Evolutionary conservation across 371 early-diverging fungal genomes (phyloP).

Genomic region (Apophysomyces elegans): DNA sequence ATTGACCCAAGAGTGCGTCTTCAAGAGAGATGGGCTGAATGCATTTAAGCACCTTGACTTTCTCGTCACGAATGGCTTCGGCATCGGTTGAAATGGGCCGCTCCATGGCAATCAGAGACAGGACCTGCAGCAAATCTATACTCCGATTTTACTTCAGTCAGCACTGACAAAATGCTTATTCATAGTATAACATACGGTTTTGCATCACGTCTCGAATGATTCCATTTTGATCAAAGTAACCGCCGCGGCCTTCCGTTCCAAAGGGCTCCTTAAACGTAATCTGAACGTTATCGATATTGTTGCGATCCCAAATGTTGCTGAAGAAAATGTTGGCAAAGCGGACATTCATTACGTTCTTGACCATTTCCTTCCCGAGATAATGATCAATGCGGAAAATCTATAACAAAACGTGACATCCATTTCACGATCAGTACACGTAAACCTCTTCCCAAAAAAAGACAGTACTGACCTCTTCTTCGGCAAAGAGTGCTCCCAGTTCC

Average conservation of each 20-base stretch:
- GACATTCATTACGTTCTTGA: conserved; percentile 94
- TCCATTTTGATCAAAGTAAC: conserved; percentile 99
- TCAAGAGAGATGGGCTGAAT: conserved; percentile 79
- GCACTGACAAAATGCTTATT: conserved; percentile 1
- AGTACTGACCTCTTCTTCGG: conserved; percentile 74
- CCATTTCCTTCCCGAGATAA: conserved; percentile 99
- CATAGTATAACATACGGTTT: conserved; percentile 71
- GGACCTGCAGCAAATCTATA: conserved; percentile 82
- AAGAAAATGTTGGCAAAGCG: conserved; percentile 96
- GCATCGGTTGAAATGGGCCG: conserved; percentile 84
- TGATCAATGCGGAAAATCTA: conserved; percentile 98
- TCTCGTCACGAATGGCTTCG: conserved; percentile 93
- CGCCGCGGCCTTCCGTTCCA: conserved; percentile 98
- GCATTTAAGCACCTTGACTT: conserved; percentile 86
- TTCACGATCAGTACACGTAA: neutral
- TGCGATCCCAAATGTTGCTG: conserved; percentile 91
- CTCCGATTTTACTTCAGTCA: conserved; percentile 1
- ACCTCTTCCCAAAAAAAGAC: neutral
- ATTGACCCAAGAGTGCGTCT: conserved; percentile 91
- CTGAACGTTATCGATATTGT: conserved; percentile 92
- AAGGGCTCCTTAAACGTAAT: conserved; percentile 98
- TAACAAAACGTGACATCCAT: neutral
- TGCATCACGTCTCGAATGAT: conserved; percentile 99
- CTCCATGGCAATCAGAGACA: conserved; percentile 94
- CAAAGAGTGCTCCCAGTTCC: conserved; percentile 76